Evolutionary conservation across 768 basidiomycete genomes (phyloP).

Genomic region (Auricularia sp.): DNA sequence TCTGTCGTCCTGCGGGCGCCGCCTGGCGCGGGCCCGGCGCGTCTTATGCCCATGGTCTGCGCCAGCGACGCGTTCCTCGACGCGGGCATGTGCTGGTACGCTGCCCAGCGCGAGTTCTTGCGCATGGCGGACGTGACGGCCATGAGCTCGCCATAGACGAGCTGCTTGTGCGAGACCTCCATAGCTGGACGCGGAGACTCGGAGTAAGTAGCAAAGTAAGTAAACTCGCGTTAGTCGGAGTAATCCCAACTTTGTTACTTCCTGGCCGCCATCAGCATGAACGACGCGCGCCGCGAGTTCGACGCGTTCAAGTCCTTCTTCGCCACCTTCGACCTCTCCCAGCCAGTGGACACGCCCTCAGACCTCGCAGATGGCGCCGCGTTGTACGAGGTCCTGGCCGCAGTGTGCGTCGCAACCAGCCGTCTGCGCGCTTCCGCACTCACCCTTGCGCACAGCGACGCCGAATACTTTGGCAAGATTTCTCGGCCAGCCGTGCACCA

Average conservation of each 20-base stretch:
- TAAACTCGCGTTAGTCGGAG: background rate
- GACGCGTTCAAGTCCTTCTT: slow-evolving; percentile 79
- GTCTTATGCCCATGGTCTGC: slow-evolving; percentile 62
- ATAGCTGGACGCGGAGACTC: slow-evolving; percentile 3
- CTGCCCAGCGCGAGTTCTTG: slow-evolving; percentile 95
- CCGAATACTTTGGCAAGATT: slow-evolving; percentile 63
- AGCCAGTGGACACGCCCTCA: slow-evolving; percentile 48
- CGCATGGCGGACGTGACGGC: slow-evolving; percentile 92
- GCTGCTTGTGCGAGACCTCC: slow-evolving; percentile 54
- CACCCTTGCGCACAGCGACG: slow-evolving; percentile 43
- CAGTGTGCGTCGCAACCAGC: slow-evolving; percentile 47
- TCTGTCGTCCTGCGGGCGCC: slow-evolving; percentile 38
- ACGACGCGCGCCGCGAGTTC: slow-evolving; percentile 34
- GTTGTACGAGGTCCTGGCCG: slow-evolving; percentile 62
- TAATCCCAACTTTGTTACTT: background rate
- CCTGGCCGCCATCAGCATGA: background rate
- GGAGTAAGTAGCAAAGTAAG: background rate
- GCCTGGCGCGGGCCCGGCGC: slow-evolving; percentile 40
- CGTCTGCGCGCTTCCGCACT: background rate
- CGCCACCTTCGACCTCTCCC: slow-evolving; percentile 55
- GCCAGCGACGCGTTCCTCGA: slow-evolving; percentile 57
- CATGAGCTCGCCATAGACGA: slow-evolving; percentile 83
- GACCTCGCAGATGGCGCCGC: slow-evolving; percentile 77
- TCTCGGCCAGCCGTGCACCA: slow-evolving; percentile 48
- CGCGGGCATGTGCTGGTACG: slow-evolving; percentile 45